phyloP scores from a whole-genome alignment of 306 rosid species.

The Mimosa pudica region DNA sequence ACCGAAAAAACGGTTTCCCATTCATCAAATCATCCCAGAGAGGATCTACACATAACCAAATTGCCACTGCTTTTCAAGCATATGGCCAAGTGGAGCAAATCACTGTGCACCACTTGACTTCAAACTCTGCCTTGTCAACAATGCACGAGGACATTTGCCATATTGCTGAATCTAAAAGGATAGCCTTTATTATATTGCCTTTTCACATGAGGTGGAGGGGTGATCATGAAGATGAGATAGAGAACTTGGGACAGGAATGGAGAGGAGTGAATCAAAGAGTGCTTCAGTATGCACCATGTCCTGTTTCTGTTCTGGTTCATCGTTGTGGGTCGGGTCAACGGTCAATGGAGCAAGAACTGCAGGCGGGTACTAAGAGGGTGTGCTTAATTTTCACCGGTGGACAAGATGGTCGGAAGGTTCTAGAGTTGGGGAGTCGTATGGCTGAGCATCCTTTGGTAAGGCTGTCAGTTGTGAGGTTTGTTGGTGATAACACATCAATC shows the following conservation, averaged over 20 bases:
- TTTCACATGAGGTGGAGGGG: slow-evolving; percentile 42
- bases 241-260: slow-evolving; percentile 37
- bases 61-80: slow-evolving; percentile 40
- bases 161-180: slow-evolving; percentile 39
- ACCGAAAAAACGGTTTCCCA: slow-evolving; percentile 43
- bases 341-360: background rate
- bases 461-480: slow-evolving; percentile 38
- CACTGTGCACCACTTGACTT: slow-evolving; percentile 32
- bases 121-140: slow-evolving; percentile 37
- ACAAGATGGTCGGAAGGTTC: slow-evolving; percentile 41
- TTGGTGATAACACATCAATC: background rate
- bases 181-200: slow-evolving; percentile 41
- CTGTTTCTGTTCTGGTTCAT: slow-evolving; percentile 40
- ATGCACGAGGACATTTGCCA: slow-evolving; percentile 54
- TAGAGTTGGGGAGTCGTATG: slow-evolving; percentile 48
- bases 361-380: slow-evolving; percentile 24
- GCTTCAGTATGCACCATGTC: slow-evolving; percentile 38
- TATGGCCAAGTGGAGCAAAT: slow-evolving; percentile 32
- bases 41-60: slow-evolving; percentile 32
- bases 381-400: slow-evolving; percentile 48
- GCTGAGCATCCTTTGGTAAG: slow-evolving; percentile 40
- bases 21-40: slow-evolving; percentile 28
- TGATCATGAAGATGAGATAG: slow-evolving; percentile 22
- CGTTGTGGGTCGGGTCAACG: slow-evolving; percentile 11
- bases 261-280: slow-evolving; percentile 51